Evolutionary conservation across 805 yeast species (phyloP), one percentile per base, ranked within the genome.

Genomic region (Lachancea cidri): DNA sequence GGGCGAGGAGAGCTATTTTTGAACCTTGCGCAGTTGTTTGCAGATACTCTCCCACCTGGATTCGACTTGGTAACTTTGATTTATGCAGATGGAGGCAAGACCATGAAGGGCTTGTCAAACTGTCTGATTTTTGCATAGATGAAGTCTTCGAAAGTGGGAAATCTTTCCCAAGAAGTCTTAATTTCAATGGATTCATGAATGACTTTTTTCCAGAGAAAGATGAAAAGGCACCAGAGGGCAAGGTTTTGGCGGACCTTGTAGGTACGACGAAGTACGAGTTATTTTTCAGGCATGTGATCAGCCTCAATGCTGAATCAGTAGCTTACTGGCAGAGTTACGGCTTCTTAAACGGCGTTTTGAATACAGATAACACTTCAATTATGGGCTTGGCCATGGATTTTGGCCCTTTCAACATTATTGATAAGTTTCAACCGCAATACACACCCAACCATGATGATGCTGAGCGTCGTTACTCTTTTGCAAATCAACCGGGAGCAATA

Each of bases 401-500:
- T 62, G 98, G 98, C 2, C 98, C 98, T 1, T 93, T 86, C 65
- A 85, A 94, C 15, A 83, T 88, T 45, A 74, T 89, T 83, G 96
- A 89, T 56, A 76, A 74, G 35, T 91, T 82, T 57, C 81, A 86
- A 54, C 89, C 94, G 13, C 62, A 72, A 36, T 91, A 74, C 56
- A 85, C 97, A 0, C 91, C 98, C 2, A 91, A 93, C 57, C 87
- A 86, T 42, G 97, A 88, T 55, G 98, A 93, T 61, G 73, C 71
- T 33, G 65, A 68, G 36, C 58, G 68, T 14, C 70, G 96, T 34
- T 91, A 93, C 59, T 77, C 87, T 5, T 89, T 83, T 64, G 73
- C 73, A n/a, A 87, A 85, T 54, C 82, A 86, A 8, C 97, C 98
- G 0, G 74, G 81, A 18, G 77, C 89, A 0, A 79, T 91, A 34